Evolutionary conservation across 2,329 filamentous ascomycete species (phyloP), one percentile per base, ranked within the genome.

Genomic region (Cladorrhinum sp.): DNA sequence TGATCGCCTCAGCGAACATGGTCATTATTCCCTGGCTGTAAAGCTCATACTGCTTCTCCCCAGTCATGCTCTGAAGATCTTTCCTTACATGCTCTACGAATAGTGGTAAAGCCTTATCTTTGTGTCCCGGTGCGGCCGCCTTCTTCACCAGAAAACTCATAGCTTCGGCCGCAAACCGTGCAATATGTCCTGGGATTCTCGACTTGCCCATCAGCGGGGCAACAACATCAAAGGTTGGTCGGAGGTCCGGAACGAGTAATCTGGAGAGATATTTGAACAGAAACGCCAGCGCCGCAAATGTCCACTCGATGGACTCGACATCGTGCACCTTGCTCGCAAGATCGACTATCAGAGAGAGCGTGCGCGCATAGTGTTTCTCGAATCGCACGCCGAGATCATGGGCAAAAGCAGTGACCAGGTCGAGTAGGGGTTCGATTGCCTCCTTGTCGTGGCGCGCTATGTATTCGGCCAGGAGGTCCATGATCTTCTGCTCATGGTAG

Each of bases 211-310:
- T 83, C 57, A 98, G 82, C 2, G 92, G 89, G 0, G 90, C 84
- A 79, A 99, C 86, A 57, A 95, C 85, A 70, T 91, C 85, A 72
- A 92, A 93, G 1, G 96, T 88, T 52, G 94, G 92, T 64, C 90
- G 82, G 64, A 99, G 77, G 71, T 99, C 91, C 3, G 92, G 89
- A 0, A 95, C 90, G 21, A 99, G 77, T 0, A 98, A 82, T 65
- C 91, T 87, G 1, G 92, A 96, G 4, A 99, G 84, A 71, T 98
- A 98, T 73, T 99, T 99, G 84, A 99, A 97, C 46, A 98, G 81
- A 81, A 96, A 99, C 51, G 95, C 92, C 59, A 99, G 80, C 68
- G 91, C 93, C 12, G 89, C 92, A 76, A 99, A 99, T 55, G 91
- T 94, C 93, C 94, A 98, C 77, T 99, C 95, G 55, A 98, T 91